These are phyloP conservation scores for Usnea hakonensis DNA, from an alignment of 495 filamentous ascomycete species.

Conservation along the genomic window DNA sequence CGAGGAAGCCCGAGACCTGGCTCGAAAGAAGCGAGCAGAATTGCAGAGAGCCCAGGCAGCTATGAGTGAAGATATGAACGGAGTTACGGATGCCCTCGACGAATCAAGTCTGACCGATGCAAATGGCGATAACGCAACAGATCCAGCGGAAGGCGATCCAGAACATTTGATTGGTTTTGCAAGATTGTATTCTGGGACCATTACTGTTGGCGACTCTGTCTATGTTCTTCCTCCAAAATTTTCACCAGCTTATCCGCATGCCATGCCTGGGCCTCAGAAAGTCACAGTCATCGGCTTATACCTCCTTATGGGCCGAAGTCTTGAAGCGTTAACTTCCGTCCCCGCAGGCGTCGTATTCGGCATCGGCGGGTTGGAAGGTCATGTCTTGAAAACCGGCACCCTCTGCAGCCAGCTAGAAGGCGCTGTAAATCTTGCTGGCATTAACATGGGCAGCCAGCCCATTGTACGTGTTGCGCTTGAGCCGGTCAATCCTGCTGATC, in stretches of 20 bases:
- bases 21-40: slow-evolving; percentile 79
- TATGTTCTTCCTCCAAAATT: slow-evolving; percentile 93
- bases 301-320: slow-evolving; percentile 86
- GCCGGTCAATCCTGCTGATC: slow-evolving; percentile 75
- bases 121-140: slow-evolving; percentile 27
- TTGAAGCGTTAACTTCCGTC: slow-evolving; percentile 76
- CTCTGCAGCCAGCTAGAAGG: slow-evolving; percentile 84
- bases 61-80: slow-evolving; percentile 37
- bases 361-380: slow-evolving; percentile 85
- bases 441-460: slow-evolving; percentile 66
- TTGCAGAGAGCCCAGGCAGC: slow-evolving; percentile 68
- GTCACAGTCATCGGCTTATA: slow-evolving; percentile 84
- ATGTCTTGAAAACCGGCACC: slow-evolving; percentile 89
- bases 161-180: slow-evolving; percentile 95
- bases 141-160: slow-evolving; percentile 48
- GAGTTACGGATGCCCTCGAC: slow-evolving; percentile 49
- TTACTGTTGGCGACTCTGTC: slow-evolving; percentile 81
- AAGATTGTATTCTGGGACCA: slow-evolving; percentile 80
- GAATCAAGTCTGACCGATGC: slow-evolving; percentile 41
- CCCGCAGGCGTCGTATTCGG: slow-evolving; percentile 94
- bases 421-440: slow-evolving; percentile 85
- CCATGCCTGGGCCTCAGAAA: slow-evolving; percentile 69
- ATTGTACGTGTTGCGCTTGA: slow-evolving; percentile 95
- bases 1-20: slow-evolving; percentile 83
- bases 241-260: slow-evolving; percentile 68